phyloP scores from a whole-genome alignment of 140 eudicot genomes.

The Anethum foeniculum region DNA sequence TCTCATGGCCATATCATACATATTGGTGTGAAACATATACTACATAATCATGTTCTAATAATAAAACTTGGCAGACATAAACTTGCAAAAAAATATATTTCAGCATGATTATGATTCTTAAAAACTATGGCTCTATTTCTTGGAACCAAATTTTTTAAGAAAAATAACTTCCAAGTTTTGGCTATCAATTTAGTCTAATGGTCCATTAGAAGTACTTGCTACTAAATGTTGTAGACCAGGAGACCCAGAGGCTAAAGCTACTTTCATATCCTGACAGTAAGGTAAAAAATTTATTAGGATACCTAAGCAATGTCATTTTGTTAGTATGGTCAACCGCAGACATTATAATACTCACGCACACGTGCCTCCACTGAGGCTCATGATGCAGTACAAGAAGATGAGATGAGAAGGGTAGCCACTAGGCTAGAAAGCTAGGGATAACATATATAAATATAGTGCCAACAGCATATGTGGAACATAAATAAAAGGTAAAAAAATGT shows the following conservation, averaged over 20 bases:
- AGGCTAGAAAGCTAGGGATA: neutral
- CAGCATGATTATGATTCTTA: neutral
- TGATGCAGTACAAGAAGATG: neutral
- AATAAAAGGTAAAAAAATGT: neutral
- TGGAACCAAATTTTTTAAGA: no score
- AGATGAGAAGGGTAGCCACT: neutral
- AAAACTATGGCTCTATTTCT: neutral
- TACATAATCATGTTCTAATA: neutral
- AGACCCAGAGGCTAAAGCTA: neutral
- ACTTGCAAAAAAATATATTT: neutral
- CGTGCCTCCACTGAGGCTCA: neutral
- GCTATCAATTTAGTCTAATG: neutral
- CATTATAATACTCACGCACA: neutral
- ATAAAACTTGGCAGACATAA: neutral
- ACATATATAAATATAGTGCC: neutral
- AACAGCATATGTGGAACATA: neutral
- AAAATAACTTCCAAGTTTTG: neutral
- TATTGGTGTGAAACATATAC: neutral
- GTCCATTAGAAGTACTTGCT: neutral
- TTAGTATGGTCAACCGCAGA: neutral
- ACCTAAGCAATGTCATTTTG: neutral
- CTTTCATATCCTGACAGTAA: neutral
- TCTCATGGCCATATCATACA: neutral
- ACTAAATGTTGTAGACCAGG: neutral
- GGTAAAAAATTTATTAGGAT: neutral